phyloP scores from a whole-genome alignment of 805 yeast species.

The Kodamaea hsintzibuensis region DNA sequence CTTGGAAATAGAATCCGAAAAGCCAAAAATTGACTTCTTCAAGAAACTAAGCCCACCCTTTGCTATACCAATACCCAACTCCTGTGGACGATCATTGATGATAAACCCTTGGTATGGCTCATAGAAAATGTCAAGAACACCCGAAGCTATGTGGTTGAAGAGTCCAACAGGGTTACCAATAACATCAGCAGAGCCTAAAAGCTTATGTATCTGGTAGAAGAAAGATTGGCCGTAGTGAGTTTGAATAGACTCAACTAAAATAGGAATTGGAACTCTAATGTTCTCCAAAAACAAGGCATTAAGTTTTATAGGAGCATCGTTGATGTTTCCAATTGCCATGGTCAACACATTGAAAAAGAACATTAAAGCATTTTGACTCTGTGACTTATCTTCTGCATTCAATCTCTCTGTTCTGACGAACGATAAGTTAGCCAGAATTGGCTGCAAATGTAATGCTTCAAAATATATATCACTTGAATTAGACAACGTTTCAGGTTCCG shows the following conservation, averaged over 20 bases:
- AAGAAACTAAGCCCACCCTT: conserved; percentile 94
- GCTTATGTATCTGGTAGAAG: conserved; percentile 86
- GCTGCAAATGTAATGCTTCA: conserved; percentile 91
- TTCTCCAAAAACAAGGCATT: conserved; percentile 88
- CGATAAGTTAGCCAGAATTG: conserved; percentile 82
- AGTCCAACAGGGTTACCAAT: conserved; percentile 97
- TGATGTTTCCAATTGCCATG: conserved; percentile 96
- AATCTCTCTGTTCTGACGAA: conserved; percentile 86
- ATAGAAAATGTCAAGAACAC: conserved; percentile 93
- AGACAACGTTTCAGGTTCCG: conserved; percentile 61
- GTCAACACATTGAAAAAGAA: conserved; percentile 83
- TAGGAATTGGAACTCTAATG: conserved; percentile 79
- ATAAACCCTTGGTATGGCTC: conserved; percentile 97
- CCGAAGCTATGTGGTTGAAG: conserved; percentile 89
- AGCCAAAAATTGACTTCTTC: conserved; percentile 92
- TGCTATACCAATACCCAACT: conserved; percentile 91
- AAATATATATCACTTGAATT: conserved; percentile 79
- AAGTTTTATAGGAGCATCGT: conserved; percentile 91
- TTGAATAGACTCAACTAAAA: conserved; percentile 64
- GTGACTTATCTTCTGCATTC: conserved; percentile 60
- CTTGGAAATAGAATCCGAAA: conserved; percentile 90
- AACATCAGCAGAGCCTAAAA: conserved; percentile 94
- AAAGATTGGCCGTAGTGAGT: conserved; percentile 93
- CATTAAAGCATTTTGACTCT: conserved; percentile 65
- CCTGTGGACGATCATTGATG: conserved; percentile 94